phyloP scores from a whole-genome alignment of 805 yeast genomes.

The Saturnispora sekii region DNA sequence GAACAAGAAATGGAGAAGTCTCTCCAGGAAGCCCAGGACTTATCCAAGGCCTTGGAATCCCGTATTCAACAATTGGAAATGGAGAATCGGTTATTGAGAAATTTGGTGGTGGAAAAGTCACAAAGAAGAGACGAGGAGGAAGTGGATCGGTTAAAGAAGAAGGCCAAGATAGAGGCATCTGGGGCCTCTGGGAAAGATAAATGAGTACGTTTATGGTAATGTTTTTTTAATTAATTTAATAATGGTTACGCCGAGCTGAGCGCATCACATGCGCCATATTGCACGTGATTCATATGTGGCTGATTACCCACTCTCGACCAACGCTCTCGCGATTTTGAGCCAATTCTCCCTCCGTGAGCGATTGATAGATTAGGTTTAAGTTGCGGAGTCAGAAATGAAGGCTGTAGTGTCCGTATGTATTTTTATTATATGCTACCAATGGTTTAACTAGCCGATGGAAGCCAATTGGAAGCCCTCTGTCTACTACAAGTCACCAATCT shows the following conservation, averaged over 20 bases:
- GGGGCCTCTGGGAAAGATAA: background rate
- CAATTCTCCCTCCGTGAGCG: too few relatives aligned
- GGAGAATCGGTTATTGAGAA: slow-evolving; percentile 83
- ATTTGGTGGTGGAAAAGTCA: slow-evolving; percentile 74
- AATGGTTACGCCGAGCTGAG: background rate
- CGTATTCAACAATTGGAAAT: slow-evolving; percentile 78
- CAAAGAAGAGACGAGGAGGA: slow-evolving; percentile 45
- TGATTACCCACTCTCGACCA: too few relatives aligned
- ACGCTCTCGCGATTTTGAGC: too few relatives aligned
- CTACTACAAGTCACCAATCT: too few relatives aligned
- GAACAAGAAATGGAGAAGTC: slow-evolving; percentile 85
- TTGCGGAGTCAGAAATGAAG: slow-evolving; percentile 17
- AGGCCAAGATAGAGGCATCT: slow-evolving; percentile 26
- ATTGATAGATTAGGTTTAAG: background rate
- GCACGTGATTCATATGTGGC: too few relatives aligned
- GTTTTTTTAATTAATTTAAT: background rate
- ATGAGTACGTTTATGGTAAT: background rate
- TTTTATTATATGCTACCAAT: background rate
- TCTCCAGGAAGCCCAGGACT: slow-evolving; percentile 62
- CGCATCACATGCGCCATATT: background rate
- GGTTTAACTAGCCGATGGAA: too few relatives aligned
- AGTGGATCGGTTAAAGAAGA: slow-evolving; percentile 41
- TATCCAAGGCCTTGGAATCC: slow-evolving; percentile 55
- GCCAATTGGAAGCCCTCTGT: too few relatives aligned
- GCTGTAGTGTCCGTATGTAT: slow-evolving; percentile 26